These are phyloP conservation scores for Syzygium syzygioides DNA, from an alignment of 441 rosid genomes.

Conservation along the genomic window DNA sequence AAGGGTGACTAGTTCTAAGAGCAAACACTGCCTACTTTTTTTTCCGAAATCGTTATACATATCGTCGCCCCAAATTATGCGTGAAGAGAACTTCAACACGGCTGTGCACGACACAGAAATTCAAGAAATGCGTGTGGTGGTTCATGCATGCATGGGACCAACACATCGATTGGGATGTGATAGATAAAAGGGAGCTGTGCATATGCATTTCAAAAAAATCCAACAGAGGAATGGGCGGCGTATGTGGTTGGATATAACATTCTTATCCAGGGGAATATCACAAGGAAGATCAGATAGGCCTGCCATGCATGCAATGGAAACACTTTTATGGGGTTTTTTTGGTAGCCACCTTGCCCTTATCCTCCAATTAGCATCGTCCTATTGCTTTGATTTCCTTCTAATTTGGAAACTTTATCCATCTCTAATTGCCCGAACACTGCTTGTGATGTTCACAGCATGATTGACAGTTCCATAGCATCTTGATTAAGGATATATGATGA, in stretches of 20 bases:
- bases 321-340: background rate
- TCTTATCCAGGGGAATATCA: conserved; percentile 19
- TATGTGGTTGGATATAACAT: background rate
- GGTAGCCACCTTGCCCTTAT: background rate
- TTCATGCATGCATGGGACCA: background rate
- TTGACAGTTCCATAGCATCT: background rate
- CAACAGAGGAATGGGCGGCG: conserved; percentile 1
- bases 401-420: background rate
- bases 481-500: background rate
- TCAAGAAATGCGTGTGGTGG: background rate
- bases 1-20: background rate
- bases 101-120: background rate
- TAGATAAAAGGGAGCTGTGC: background rate
- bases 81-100: background rate
- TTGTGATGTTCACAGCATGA: background rate
- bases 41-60: background rate
- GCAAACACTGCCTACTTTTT: background rate
- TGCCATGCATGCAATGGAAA: background rate
- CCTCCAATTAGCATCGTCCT: background rate
- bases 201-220: background rate
- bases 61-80: background rate
- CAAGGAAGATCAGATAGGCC: background rate
- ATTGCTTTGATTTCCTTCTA: background rate
- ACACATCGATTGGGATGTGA: background rate
- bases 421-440: background rate